A percentile compares a stretch with the other conserved stretches of the same genome.
phyloP scores from a whole-genome alignment of 768 basidiomycete genomes.

The Gelatoporia subvermispora region DNA sequence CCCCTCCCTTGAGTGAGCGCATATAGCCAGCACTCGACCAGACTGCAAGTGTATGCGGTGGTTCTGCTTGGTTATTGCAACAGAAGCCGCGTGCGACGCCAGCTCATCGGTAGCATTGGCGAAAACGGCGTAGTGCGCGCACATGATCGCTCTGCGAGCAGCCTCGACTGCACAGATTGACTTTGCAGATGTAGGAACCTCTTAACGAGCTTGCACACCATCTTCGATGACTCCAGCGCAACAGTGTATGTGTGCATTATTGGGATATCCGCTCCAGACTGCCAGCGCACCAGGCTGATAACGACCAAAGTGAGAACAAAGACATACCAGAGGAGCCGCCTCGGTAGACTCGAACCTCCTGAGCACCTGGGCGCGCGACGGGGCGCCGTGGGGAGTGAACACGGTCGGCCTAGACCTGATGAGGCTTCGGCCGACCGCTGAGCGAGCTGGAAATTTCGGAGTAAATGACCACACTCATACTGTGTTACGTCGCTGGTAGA shows the following conservation, averaged over 20 bases:
- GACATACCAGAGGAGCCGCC: conserved; percentile 18
- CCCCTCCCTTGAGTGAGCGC: too few species aligned
- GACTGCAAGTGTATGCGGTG: too few species aligned
- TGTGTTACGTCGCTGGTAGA: background rate
- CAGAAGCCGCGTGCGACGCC: too few species aligned
- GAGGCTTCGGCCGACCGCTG: conserved; percentile 21
- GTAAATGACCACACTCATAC: background rate
- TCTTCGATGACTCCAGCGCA: too few species aligned
- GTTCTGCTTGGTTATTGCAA: too few species aligned
- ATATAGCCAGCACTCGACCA: too few species aligned
- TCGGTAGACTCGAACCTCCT: conserved; percentile 18
- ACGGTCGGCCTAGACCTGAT: conserved; percentile 19
- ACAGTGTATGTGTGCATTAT: background rate
- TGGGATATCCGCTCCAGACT: background rate
- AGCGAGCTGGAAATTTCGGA: conserved; percentile 4
- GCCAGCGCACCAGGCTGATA: background rate
- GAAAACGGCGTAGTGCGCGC: conserved; percentile 1
- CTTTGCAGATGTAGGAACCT: background rate
- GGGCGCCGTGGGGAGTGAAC: conserved; percentile 9
- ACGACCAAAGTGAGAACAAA: background rate
- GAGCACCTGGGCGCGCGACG: conserved; percentile 16
- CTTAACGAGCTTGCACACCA: too few species aligned
- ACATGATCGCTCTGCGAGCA: background rate
- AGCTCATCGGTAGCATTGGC: too few species aligned
- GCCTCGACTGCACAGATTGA: background rate